Evolutionary conservation across 371 early-diverging fungal genomes (phyloP).

Genomic region (Saksenaea vasiformis): DNA sequence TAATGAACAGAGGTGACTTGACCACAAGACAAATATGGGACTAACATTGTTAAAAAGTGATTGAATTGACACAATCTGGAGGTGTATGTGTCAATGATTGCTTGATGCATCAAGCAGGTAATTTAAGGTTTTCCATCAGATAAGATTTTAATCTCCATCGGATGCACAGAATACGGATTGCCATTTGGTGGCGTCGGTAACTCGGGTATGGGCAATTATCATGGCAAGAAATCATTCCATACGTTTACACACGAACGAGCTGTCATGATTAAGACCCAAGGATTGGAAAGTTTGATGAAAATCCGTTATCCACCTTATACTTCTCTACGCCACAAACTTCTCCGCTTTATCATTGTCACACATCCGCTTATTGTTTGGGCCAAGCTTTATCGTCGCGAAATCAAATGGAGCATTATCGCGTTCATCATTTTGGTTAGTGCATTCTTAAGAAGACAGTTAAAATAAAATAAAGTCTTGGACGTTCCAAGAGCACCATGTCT

Average conservation of each 20-base stretch:
- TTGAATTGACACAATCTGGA: conserved; percentile 74
- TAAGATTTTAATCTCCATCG: background rate
- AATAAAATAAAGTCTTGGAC: too few relatives aligned
- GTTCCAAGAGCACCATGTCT: too few relatives aligned
- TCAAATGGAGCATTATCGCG: conserved; percentile 9
- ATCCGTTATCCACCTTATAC: conserved; percentile 69
- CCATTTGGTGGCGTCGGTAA: conserved; percentile 95
- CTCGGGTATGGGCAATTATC: conserved; percentile 90
- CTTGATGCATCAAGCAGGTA: conserved; percentile 65
- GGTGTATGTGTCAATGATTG: conserved; percentile 82
- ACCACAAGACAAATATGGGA: background rate
- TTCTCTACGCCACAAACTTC: conserved; percentile 30
- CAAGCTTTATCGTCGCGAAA: conserved; percentile 19
- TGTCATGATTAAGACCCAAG: conserved; percentile 54
- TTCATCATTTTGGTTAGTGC: background rate
- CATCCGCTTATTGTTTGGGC: conserved; percentile 33
- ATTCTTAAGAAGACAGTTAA: background rate
- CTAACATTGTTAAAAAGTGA: conserved; percentile 26
- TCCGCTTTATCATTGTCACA: conserved; percentile 37
- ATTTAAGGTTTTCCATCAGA: background rate
- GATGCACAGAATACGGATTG: conserved; percentile 47
- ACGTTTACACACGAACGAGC: conserved; percentile 74
- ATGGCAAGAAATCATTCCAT: conserved; percentile 77
- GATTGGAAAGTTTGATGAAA: conserved; percentile 33
- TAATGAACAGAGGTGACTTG: conserved; percentile 29